These are phyloP conservation scores for Colletotrichum sp. DNA, from an alignment of 2,329 filamentous ascomycete species.

Conservation along the genomic window DNA sequence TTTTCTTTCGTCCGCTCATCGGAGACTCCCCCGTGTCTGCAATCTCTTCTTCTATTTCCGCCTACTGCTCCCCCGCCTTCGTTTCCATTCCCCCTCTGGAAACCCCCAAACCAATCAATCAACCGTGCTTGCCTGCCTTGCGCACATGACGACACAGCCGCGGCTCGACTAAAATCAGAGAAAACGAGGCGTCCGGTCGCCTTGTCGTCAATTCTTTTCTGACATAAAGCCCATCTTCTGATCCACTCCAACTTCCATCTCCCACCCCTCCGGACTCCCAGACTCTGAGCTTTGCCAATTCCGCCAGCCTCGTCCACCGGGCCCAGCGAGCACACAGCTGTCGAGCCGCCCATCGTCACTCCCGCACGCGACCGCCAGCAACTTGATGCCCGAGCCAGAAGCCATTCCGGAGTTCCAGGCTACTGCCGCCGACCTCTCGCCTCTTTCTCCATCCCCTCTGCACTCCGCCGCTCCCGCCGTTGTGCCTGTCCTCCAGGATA, in stretches of 20 bases:
- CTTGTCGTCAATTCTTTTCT: not conserved
- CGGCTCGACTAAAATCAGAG: not conserved
- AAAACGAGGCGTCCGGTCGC: slow-evolving; percentile 18
- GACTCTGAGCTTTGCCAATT: not conserved
- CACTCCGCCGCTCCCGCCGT: slow-evolving; percentile 51
- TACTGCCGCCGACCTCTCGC: slow-evolving; percentile 58
- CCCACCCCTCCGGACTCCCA: not conserved
- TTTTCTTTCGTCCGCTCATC: not conserved
- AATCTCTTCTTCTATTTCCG: not conserved
- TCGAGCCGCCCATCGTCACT: not conserved
- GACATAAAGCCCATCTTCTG: slow-evolving; percentile 13
- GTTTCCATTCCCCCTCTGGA: not conserved
- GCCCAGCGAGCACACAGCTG: not conserved
- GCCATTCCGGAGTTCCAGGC: slow-evolving; percentile 49
- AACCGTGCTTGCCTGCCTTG: not conserved
- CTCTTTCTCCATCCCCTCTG: slow-evolving; percentile 54
- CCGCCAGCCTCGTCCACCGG: not conserved
- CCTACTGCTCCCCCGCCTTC: slow-evolving; percentile 6
- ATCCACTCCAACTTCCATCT: not conserved
- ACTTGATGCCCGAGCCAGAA: slow-evolving; percentile 49
- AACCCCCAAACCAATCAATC: not conserved
- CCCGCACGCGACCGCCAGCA: not conserved
- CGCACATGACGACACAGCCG: not conserved
- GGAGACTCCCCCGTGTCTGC: slow-evolving; percentile 5
- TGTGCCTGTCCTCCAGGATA: slow-evolving; percentile 57